These are phyloP conservation scores for Mortierella alpina DNA, from an alignment of 192 early-diverging fungal species.

Conservation along the genomic window DNA sequence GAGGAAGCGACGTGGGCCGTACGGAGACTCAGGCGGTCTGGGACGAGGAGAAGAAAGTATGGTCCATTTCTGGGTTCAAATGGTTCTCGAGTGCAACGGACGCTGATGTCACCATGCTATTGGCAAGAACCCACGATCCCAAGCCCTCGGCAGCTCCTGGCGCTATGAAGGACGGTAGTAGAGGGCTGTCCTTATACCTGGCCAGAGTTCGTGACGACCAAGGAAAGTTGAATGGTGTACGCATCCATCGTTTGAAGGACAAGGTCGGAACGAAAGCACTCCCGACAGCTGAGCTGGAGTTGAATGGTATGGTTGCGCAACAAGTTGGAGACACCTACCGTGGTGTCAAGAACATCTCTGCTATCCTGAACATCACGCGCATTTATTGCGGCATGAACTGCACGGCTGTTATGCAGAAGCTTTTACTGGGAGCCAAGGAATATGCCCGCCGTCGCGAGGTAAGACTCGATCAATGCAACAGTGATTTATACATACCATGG, in stretches of 20 bases:
- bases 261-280: slow-evolving; percentile 78
- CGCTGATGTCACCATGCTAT: slow-evolving; percentile 72
- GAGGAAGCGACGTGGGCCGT: slow-evolving; percentile 73
- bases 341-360: slow-evolving; percentile 71
- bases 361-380: slow-evolving; percentile 78
- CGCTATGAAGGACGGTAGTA: slow-evolving; percentile 56
- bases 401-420: slow-evolving; percentile 55
- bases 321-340: slow-evolving; percentile 60
- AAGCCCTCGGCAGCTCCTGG: slow-evolving; percentile 37
- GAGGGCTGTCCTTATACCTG: slow-evolving; percentile 72
- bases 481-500: background rate
- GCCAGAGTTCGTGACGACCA: slow-evolving; percentile 65
- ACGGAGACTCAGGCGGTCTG: slow-evolving; percentile 72
- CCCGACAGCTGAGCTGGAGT: slow-evolving; percentile 78
- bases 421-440: slow-evolving; percentile 64
- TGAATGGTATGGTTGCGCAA: slow-evolving; percentile 63
- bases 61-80: slow-evolving; percentile 72
- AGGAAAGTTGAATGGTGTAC: slow-evolving; percentile 69
- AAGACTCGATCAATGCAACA: background rate
- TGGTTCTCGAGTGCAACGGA: slow-evolving; percentile 83
- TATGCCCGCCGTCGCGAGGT: slow-evolving; percentile 71
- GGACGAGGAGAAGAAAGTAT: slow-evolving; percentile 56
- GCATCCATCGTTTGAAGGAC: slow-evolving; percentile 77
- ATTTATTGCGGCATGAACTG: slow-evolving; percentile 66
- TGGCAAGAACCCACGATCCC: slow-evolving; percentile 68